Evolutionary conservation across 257 asterid species (phyloP).

Genomic region (Gentiana dahurica): DNA sequence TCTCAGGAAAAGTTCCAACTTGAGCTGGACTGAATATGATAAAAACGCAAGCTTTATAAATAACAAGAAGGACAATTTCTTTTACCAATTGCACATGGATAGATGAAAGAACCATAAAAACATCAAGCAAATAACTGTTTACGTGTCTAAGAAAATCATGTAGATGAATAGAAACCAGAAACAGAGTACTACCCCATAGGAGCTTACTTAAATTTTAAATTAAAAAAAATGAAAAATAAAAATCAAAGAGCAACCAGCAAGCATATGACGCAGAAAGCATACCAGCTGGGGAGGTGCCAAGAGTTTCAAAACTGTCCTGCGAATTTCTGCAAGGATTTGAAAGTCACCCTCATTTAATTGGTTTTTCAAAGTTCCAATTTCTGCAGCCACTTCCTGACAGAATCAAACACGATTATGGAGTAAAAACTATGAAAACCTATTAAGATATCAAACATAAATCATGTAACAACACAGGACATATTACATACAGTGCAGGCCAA

Average conservation of each 20-base stretch:
- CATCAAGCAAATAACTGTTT: not conserved
- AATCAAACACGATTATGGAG: not conserved
- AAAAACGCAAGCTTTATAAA: no score
- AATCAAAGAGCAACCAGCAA: not conserved
- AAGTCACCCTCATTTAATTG: constrained; percentile 51
- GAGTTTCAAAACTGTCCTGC: constrained; percentile 68
- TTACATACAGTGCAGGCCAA: not conserved
- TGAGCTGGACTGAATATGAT: not conserved
- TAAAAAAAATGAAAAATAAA: constrained; percentile 1
- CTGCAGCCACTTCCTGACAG: constrained; percentile 63
- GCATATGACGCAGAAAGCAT: constrained; percentile 11
- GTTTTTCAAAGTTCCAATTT: constrained; percentile 44
- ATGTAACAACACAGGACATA: not conserved
- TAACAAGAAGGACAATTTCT: not conserved
- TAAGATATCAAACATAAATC: not conserved
- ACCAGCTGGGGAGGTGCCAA: constrained; percentile 84
- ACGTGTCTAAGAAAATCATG: not conserved
- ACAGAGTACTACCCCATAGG: not conserved
- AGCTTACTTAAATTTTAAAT: constrained; percentile 1
- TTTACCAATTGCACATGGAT: not conserved
- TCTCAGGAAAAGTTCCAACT: not conserved
- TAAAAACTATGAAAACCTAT: not conserved
- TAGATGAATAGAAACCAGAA: constrained; percentile 1
- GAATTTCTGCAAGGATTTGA: constrained; percentile 62
- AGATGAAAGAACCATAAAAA: not conserved